Base-by-base conservation (phyloP, 192 early-diverging fungal genomes). In the Paraglomus brasilianum region DNA sequence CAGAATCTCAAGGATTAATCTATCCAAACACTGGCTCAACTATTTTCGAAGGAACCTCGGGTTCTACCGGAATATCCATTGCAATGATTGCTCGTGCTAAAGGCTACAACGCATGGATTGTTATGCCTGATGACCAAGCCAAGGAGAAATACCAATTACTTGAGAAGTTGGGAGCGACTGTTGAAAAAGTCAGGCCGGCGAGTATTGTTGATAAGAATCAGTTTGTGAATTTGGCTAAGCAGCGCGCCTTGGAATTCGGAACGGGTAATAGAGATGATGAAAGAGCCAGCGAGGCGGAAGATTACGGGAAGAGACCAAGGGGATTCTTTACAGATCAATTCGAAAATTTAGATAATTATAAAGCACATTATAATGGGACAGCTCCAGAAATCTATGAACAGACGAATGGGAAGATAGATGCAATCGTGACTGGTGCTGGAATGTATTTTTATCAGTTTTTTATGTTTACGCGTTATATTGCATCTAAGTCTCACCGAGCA, bases 111-210 rank as follows among this genome's bases (percentile, higher is more conserved):
- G 93, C 92, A 74, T 92, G 94, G 78, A 97, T 99, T 53, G 91
- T 98, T 9, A 93, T 99, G 92, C 96, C 95, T 11, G 93, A 95
- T 76, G 96, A 98, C 73, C 88, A 90, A 72, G 93, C 95, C 2
- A 56, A 82, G 9, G 96, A 98, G 64, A 98, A 98, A 71, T 92
- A 91, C 48, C 89, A 87, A 30, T 69, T 97, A 5, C 75, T 98
- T 4, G 87, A 91, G 71, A 85, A 87, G 30, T 75, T 94, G 22
- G 91, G 92, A 0, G 96, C 96, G 0, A 85, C 80, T 36, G 94
- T 98, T 0, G 96, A 98, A 72, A 92, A 90, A 19, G 94, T 98
- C 4, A 77, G 89, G 48, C 96, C 95, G 1, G 89, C 89, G 40
- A 90, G 91, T 44, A 97, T 98, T 52, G 90, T 96, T 5, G 94